These are phyloP conservation scores for Cornus controversa DNA, from an alignment of 148 eudicot species.

Conservation along the genomic window DNA sequence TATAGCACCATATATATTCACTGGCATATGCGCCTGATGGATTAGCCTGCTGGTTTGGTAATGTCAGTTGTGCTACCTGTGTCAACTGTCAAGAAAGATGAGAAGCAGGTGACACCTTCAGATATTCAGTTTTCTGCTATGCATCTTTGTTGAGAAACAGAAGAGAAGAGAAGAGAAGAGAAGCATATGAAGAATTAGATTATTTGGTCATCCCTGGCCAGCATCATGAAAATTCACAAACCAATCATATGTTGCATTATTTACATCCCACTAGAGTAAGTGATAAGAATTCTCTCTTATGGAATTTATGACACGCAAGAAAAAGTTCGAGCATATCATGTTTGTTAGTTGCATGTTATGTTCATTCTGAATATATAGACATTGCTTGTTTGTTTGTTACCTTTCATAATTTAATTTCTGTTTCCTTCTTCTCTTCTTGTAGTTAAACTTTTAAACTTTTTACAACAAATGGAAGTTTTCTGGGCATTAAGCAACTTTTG, in stretches of 20 bases:
- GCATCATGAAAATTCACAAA: neutral
- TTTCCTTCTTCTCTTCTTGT: neutral
- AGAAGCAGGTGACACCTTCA: neutral
- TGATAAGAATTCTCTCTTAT: neutral
- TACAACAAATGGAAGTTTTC: neutral
- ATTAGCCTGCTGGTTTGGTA: neutral
- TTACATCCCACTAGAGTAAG: neutral
- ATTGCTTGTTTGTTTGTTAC: neutral
- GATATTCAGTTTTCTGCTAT: neutral
- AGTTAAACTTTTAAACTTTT: neutral
- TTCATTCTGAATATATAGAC: neutral
- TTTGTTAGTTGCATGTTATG: too few species aligned
- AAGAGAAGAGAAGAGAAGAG: neutral
- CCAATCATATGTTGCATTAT: neutral
- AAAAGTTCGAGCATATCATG: neutral
- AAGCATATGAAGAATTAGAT: neutral
- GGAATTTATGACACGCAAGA: neutral
- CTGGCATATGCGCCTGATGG: neutral
- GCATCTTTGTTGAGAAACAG: neutral
- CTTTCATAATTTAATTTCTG: neutral
- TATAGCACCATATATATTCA: neutral
- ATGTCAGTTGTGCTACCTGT: neutral
- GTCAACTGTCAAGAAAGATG: neutral
- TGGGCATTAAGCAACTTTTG: neutral
- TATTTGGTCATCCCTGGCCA: neutral